Evolutionary conservation across 805 yeast species (phyloP).

Genomic region (Metschnikowia vanudenii): DNA sequence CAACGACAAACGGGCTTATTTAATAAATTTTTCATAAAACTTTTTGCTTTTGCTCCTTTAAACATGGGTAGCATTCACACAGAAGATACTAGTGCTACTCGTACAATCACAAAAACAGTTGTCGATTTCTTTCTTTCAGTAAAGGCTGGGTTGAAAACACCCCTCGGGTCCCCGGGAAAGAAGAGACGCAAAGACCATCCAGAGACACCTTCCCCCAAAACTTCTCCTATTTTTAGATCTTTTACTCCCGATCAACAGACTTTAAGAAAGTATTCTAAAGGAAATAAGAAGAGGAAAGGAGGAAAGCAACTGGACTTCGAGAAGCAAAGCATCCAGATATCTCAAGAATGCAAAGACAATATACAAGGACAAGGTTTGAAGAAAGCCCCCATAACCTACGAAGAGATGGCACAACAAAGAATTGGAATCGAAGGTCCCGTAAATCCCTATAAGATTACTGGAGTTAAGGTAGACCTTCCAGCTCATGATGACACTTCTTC

Average conservation of each 20-base stretch:
- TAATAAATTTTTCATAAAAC: background rate
- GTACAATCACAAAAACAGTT: slow-evolving; percentile 3
- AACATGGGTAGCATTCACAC: slow-evolving; percentile 6
- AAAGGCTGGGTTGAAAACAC: slow-evolving; percentile 7
- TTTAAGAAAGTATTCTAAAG: slow-evolving; percentile 1
- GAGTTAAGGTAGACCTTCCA: background rate
- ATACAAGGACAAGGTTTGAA: background rate
- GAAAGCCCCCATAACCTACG: slow-evolving; percentile 1
- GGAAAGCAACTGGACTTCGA: background rate
- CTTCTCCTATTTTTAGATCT: slow-evolving; percentile 1
- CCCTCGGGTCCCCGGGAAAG: slow-evolving; percentile 2
- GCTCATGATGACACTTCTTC: slow-evolving; percentile 1
- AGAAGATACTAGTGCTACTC: slow-evolving; percentile 1
- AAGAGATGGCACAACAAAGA: slow-evolving; percentile 5
- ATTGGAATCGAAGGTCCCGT: slow-evolving; percentile 4
- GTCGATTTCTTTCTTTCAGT: slow-evolving; percentile 4
- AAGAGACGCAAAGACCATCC: background rate
- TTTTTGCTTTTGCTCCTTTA: background rate
- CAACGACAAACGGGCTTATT: too few species aligned
- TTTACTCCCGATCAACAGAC: background rate
- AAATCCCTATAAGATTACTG: slow-evolving; percentile 7
- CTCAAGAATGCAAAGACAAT: background rate
- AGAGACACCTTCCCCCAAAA: background rate
- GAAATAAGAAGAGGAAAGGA: slow-evolving; percentile 1
- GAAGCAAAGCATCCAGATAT: background rate